Base-by-base conservation (phyloP, 768 basidiomycete genomes). In the Coprinopsis cinerea region DNA sequence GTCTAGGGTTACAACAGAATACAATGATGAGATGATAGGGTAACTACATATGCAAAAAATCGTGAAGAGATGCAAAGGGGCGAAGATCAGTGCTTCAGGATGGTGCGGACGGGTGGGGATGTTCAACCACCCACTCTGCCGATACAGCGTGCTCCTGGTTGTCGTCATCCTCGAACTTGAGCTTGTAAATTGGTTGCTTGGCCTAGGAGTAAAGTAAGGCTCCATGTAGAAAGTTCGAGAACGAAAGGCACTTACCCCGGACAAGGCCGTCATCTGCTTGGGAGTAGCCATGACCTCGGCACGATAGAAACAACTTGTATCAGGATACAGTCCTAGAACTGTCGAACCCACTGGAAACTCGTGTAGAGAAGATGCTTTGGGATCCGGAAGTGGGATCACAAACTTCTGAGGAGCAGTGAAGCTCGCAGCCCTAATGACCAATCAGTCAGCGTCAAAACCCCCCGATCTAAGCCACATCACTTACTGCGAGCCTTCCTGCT, bases 161-260 rank as follows among this genome's bases (percentile, higher is more conserved):
- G 55, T 90, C 89, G 55, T 92, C 90, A 55, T 92, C 90, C 62
- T 92, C 90, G 55, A 92, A 92, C 60, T 86, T 88, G 22, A 92
- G 75, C 64, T 84, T 85, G 66, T 92, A 92, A 48, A 68, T 68
- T 0, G 81, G 50, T 30, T 51, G 76, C 44, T 71, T 68, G 51
- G 74, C 66, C 57, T 39, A 23, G 44, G 28, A 23, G 10, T n/a
- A 28, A 25, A 25, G 32, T 32, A 46, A 44, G 32, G 39, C 30
- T 28, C 14, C n/a, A 54, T 34, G 5, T 37, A 32, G 22, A 7
- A 46, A 48, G 17, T 5, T 34, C 40, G 36, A 30, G 20, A 17
- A 17, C 6, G 26, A 17, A 35, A 3, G 4, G 6, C 4, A 55
- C 67, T 55, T 53, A 74, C 70, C 48, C 67, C 63, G 44, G 68